phyloP scores from a whole-genome alignment of 176 grass and related monocot species.

The Zea luxurians region DNA sequence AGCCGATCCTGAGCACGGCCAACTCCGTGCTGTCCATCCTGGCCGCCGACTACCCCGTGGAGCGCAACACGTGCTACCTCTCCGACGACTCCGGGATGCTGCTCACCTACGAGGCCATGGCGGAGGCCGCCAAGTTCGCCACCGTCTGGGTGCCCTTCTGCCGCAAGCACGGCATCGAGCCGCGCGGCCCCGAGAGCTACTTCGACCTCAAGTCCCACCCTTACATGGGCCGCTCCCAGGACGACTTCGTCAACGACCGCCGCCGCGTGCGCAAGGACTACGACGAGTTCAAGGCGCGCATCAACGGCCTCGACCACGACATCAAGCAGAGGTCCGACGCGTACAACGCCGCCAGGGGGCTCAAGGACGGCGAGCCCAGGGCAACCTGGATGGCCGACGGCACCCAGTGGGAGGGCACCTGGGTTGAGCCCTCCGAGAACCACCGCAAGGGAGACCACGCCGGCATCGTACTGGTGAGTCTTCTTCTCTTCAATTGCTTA shows the following conservation, averaged over 20 bases:
- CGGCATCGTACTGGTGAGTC: conserved; percentile 66
- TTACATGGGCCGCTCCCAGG: conserved; percentile 67
- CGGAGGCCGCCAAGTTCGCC: conserved; percentile 76
- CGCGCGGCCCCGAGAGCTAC: conserved; percentile 70
- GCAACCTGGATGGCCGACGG: conserved; percentile 82
- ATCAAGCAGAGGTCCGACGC: conserved; percentile 67
- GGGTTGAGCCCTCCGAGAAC: conserved; percentile 63
- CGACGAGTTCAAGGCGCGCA: conserved; percentile 81
- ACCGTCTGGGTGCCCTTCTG: conserved; percentile 89
- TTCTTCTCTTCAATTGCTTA: neutral
- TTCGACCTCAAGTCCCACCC: conserved; percentile 86
- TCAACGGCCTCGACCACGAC: conserved; percentile 55
- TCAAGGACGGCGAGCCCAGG: conserved; percentile 40
- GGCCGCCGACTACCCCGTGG: conserved; percentile 78
- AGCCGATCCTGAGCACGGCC: conserved; percentile 76
- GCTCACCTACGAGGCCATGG: conserved; percentile 87
- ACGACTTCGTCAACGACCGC: conserved; percentile 89
- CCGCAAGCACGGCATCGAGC: conserved; percentile 84
- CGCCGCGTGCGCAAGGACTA: conserved; percentile 78
- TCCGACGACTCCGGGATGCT: conserved; percentile 86
- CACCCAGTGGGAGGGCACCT: conserved; percentile 72
- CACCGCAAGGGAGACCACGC: conserved; percentile 92
- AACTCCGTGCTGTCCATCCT: conserved; percentile 97
- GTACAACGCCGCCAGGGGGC: conserved; percentile 54
- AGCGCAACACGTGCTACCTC: conserved; percentile 78